These are phyloP conservation scores for Begonia fuchsioides DNA, from an alignment of 306 rosid genomes.

Conservation along the genomic window DNA sequence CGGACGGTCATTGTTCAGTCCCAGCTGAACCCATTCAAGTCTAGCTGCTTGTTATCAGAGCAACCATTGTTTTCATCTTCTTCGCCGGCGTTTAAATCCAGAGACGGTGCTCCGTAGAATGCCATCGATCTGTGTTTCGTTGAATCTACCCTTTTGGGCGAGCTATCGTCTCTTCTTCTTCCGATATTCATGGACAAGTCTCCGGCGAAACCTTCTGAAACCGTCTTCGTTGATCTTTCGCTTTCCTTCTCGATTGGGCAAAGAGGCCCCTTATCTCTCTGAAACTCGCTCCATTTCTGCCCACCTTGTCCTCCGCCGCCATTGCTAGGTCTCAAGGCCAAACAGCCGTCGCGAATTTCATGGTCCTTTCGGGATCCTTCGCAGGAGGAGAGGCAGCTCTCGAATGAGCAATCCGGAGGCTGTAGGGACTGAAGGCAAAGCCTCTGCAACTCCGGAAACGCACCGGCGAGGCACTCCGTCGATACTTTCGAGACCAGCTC, in stretches of 20 bases:
- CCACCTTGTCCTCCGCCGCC: too few relatives aligned
- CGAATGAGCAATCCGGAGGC: conserved; percentile 48
- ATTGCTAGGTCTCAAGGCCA: too few relatives aligned
- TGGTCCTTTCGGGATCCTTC: conserved; percentile 58
- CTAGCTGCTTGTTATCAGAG: conserved; percentile 51
- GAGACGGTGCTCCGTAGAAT: not conserved
- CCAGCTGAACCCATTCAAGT: conserved; percentile 71
- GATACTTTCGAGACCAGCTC: conserved; percentile 81
- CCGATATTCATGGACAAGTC: too few relatives aligned
- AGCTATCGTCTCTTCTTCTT: too few relatives aligned
- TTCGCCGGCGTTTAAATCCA: conserved; percentile 51
- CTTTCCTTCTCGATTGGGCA: too few relatives aligned
- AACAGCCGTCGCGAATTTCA: not conserved
- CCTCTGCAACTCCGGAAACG: conserved; percentile 49
- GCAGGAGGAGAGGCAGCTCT: conserved; percentile 65
- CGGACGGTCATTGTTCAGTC: too few relatives aligned
- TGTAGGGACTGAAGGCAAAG: conserved; percentile 18
- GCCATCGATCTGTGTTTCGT: too few relatives aligned
- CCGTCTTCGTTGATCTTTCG: too few relatives aligned
- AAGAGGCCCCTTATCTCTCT: too few relatives aligned
- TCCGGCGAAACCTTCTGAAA: too few relatives aligned
- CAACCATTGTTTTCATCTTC: conserved; percentile 26
- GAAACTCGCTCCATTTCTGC: too few relatives aligned
- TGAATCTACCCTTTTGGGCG: too few relatives aligned
- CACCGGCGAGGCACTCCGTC: conserved; percentile 58